These are phyloP conservation scores for Scutellaria barbata DNA, from an alignment of 257 asterid genomes.

Conservation along the genomic window DNA sequence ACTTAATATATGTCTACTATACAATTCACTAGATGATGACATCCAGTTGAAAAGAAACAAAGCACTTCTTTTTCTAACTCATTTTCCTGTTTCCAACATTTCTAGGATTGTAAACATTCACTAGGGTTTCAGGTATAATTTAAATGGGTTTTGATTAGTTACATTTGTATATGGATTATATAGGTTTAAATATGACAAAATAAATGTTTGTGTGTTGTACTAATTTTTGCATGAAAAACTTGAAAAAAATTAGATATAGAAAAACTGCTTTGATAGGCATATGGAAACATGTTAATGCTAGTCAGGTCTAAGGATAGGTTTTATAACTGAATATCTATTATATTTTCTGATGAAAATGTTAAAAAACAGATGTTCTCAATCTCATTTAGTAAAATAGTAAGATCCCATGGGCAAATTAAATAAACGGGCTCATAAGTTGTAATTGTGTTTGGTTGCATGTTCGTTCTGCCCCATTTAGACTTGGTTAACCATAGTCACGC, in stretches of 20 bases:
- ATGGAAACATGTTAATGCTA: not conserved
- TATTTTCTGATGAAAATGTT: not conserved
- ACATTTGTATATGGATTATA: not conserved
- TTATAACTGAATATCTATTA: not conserved
- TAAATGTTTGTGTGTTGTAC: too few relatives aligned
- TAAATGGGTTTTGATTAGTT: not conserved
- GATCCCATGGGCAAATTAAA: constrained; percentile 7
- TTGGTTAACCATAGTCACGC: not conserved
- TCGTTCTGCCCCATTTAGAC: not conserved
- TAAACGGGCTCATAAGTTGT: not conserved
- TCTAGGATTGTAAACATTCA: not conserved
- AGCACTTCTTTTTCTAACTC: too few relatives aligned
- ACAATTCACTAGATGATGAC: not conserved
- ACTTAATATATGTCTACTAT: not conserved
- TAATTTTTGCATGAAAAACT: too few relatives aligned
- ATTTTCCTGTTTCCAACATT: not conserved
- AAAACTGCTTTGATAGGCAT: too few relatives aligned
- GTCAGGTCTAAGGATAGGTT: not conserved
- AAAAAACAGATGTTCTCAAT: not conserved
- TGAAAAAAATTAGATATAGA: too few relatives aligned
- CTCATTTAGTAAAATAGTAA: not conserved
- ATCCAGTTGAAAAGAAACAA: not conserved
- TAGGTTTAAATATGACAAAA: not conserved
- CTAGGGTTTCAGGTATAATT: not conserved
- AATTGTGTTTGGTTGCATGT: not conserved